Base-by-base conservation (phyloP, 2,329 filamentous ascomycete genomes). In the Aspergillus cejpii region DNA sequence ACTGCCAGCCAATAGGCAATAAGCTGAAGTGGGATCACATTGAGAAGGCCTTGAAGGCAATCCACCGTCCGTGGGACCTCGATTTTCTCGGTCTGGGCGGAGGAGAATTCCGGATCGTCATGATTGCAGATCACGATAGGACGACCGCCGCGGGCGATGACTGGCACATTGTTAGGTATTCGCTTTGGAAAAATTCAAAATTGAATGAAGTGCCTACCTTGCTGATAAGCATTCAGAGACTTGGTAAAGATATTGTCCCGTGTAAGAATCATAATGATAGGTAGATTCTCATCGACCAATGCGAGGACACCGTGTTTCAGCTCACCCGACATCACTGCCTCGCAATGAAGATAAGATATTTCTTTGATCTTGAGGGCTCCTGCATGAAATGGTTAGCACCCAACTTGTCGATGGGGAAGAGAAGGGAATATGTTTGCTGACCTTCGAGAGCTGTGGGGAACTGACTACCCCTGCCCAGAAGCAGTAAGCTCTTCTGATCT, bases 1-100 rank as follows among this genome's bases (percentile, higher is more conserved):
- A 98, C 91, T 43, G 92, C 92, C 54, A 98, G 82, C 91, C 92
- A 97, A 80, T 98, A 98, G 48, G 92, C 87, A 74, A 98, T 96
- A 60, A 98, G 79, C 77, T 98, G 92, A 62, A 98, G 79, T 41
- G 92, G 92, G 58, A 98, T 87, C 63, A 98, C 92, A 72, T 98
- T 98, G 65, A 98, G 80, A 58, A 98, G 84, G 69, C 92, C 92
- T 76, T 98, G 92, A 47, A 98, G 80, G 61, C 84, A 86, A 66
- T 98, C 92, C 49, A 96, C 89, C 5, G 91, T 97, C 77, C 86
- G 84, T 58, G 92, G 92, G 48, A 98, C 87, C 77, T 96, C 90
- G 57, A 98, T 97, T 78, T 91, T 94, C 76, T 95, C 87, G 31
- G 90, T 92, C 74, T 91, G 84, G 54, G 84, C 86, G 47, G 82